Evolutionary conservation across 2,329 filamentous ascomycete genomes (phyloP), one percentile per base, ranked within the genome.

Genomic region (Trichoderma semiorbis): DNA sequence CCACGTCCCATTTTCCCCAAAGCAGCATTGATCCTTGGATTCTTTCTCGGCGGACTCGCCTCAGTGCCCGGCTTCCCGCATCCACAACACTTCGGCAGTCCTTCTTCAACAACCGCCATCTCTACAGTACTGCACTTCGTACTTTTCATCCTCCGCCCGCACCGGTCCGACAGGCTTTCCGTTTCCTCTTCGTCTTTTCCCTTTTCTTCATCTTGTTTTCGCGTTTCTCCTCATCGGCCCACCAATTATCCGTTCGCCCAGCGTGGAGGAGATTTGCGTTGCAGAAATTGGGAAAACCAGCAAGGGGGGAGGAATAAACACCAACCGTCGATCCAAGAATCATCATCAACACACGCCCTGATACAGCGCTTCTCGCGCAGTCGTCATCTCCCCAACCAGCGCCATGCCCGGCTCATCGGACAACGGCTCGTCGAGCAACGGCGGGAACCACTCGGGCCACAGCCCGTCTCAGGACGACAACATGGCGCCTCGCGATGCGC

Each of bases 321-420:
- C 18, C 65, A 47, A n/a, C n/a, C n/a, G 16, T 53, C 63, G 43
- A 21, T n/a, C n/a, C 47, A 24, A 28, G 12, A 34, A 18, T n/a
- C 63, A 53, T 36, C 39, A 14, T 8, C n/a, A n/a, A n/a, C 10
- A 24, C 43, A 21, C 34, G 34, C 16, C 57, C n/a, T 12, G n/a
- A 34, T 12, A 36, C 57, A 58, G 64, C 70, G 64, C 64, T 43
- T 60, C 47, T 30, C 21, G 69, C 69, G 70, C 64, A 34, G 39
- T 63, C 50, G 61, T 32, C 34, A 21, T 39, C 21, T 11, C 28
- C 32, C 53, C 28, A n/a, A 43, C 57, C 55, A 50, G 39, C 71
- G 72, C 72, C 72, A 83, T 82, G 78, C 76, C 81, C 57, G 79
- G 79, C 69, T 83, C 83, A 60, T 80, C 80, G 69, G 82, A 82